Conservation (phyloP, 139 green algal species). For the Raphidocelis subcapitata region DNA sequence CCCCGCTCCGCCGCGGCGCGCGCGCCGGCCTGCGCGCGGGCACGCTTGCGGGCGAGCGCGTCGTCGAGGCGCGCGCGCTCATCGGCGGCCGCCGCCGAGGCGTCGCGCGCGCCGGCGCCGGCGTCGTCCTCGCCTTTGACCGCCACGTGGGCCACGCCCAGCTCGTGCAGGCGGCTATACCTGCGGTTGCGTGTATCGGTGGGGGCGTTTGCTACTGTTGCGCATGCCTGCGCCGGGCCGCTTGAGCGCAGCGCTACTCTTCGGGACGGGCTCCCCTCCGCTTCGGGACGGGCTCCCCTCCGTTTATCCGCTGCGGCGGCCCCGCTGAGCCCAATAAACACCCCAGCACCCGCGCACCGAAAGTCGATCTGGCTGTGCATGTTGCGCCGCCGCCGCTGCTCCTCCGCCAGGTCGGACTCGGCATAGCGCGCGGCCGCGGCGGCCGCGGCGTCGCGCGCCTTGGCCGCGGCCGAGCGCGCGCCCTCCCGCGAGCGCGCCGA, state of each 20-base stretch:
- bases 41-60: background rate
- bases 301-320: too few relatives aligned
- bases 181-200: background rate
- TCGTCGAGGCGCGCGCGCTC: background rate
- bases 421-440: conserved; percentile 6
- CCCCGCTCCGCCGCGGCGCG: conserved; percentile 15
- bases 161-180: conserved; percentile 32
- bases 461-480: background rate
- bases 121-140: conserved; percentile 1
- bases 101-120: background rate
- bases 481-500: background rate
- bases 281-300: too few relatives aligned
- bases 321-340: too few relatives aligned
- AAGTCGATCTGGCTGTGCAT: conserved; percentile 28
- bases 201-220: too few relatives aligned
- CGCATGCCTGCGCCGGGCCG: too few relatives aligned
- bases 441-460: background rate
- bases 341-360: too few relatives aligned
- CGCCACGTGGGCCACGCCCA: conserved; percentile 17
- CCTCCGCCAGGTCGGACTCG: conserved; percentile 14
- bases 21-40: background rate
- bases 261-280: too few relatives aligned
- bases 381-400: conserved; percentile 19
- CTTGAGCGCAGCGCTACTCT: too few relatives aligned
- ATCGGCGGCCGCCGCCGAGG: background rate